These are phyloP conservation scores for Lipomyces starkeyi DNA, from an alignment of 805 yeast species.

Conservation along the genomic window DNA sequence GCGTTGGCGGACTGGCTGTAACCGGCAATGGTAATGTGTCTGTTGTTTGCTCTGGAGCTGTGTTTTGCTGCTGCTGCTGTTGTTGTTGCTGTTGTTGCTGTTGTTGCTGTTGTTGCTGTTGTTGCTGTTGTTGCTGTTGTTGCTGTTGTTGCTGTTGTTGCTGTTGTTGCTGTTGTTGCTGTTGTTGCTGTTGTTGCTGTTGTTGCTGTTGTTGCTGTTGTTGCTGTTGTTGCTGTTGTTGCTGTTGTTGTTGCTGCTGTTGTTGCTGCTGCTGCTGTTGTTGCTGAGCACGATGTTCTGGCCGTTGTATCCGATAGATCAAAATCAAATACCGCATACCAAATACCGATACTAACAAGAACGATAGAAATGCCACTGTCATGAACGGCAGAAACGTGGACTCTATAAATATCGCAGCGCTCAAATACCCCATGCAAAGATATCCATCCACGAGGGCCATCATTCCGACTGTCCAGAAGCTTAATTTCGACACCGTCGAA, in stretches of 20 bases:
- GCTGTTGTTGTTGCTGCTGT: constrained; percentile 38
- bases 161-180: constrained; percentile 14
- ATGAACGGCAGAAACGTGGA: constrained; percentile 70
- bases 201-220: constrained; percentile 31
- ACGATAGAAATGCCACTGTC: constrained; percentile 70
- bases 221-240: constrained; percentile 23
- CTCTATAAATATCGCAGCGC: constrained; percentile 61
- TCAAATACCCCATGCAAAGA: constrained; percentile 64
- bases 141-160: constrained; percentile 25
- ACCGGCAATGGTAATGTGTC: constrained; percentile 40
- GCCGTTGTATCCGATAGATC: constrained; percentile 68
- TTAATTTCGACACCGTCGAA: constrained; percentile 73
- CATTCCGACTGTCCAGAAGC: constrained; percentile 69
- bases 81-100: constrained; percentile 37
- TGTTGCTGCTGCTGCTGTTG: constrained; percentile 20
- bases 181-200: constrained; percentile 39
- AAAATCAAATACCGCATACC: constrained; percentile 63
- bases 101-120: constrained; percentile 20
- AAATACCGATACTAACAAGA: constrained; percentile 58
- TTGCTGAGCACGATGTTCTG: constrained; percentile 39
- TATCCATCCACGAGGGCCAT: constrained; percentile 74
- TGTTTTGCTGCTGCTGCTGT: constrained; percentile 38
- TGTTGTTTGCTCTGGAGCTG: constrained; percentile 16
- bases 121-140: constrained; percentile 38
- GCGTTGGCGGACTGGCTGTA: constrained; percentile 55